phyloP scores from a whole-genome alignment of 1,284 basidiomycete genomes.

The Trichosporon sp. region DNA sequence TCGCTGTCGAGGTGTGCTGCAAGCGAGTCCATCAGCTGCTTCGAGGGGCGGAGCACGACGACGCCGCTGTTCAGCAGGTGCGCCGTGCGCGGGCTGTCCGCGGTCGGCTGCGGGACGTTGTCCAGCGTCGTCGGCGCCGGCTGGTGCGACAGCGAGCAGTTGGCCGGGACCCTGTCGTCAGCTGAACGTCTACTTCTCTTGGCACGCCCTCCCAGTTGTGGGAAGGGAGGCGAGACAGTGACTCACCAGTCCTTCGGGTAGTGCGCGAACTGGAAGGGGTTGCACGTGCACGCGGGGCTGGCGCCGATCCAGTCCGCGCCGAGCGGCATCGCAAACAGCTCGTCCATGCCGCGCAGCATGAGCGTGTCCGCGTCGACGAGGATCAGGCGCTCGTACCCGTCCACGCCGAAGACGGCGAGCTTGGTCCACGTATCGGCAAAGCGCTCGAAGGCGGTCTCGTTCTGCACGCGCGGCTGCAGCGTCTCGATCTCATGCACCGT shows the following conservation, averaged over 20 bases:
- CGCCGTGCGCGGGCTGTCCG: conserved; percentile 63
- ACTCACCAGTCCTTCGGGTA: conserved; percentile 86
- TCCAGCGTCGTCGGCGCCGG: conserved; percentile 55
- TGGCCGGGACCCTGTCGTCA: conserved; percentile 68
- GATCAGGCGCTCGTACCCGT: conserved; percentile 74
- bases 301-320: conserved; percentile 73
- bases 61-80: conserved; percentile 81
- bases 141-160: conserved; percentile 75
- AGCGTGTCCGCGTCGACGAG: conserved; percentile 91
- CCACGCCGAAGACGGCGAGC: conserved; percentile 70
- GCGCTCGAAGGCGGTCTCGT: conserved; percentile 49
- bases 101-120: conserved; percentile 50
- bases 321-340: conserved; percentile 70
- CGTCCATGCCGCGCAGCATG: conserved; percentile 81
- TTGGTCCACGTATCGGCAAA: conserved; percentile 90
- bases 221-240: neutral
- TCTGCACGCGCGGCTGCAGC: conserved; percentile 58
- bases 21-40: conserved; percentile 55
- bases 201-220: neutral
- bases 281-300: conserved; percentile 86
- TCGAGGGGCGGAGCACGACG: conserved; percentile 72
- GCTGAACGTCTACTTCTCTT: neutral
- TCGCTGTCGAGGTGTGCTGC: conserved; percentile 63
- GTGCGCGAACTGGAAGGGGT: conserved; percentile 73
- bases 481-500: conserved; percentile 58